Evolutionary conservation across 345 rosid genomes (phyloP), one percentile per base, ranked within the genome.

Genomic region (Schrenkiella parvula): DNA sequence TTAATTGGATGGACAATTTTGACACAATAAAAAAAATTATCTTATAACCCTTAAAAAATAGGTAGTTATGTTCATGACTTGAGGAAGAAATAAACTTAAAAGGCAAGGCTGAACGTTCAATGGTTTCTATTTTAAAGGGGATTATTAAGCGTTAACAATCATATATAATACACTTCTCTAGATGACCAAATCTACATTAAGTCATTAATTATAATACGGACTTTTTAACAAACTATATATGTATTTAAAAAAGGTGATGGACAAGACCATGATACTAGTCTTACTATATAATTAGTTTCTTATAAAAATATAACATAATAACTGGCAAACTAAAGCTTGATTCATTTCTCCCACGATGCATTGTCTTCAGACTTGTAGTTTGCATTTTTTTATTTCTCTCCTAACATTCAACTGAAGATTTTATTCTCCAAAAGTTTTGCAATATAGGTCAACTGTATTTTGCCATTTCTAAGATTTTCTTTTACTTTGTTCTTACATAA

Each of bases 331-430:
- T 34, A 34, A 34, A 57, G 43, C 62, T 56, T 22, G 34, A 19
- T 34, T 54, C 59, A 54, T 29, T 15, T 57, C 43, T 34, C 28
- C 62, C 62, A 57, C 62, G 62, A 34, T 57, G 43, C 62, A 56
- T 56, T 34, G 62, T 56, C 62, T 56, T 39, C 62, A 11, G 26
- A 32, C 15, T 11, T 32, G 26, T 56, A 5, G 28, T 19, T 19
- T 34, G 26, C 11, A 57, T 57, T 32, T 34, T 8, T 34, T 34
- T 34, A 34, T 8, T 56, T 34, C 28, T 18, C 19, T 56, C 62
- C 1, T 54, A 29, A 15, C 14, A 31, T 54, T 29, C 39, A 54
- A 29, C 29, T 29, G 39, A 8, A 29, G 1, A 29, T 6, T 54
- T 29, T 31, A 15, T 31, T 29, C 60, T 15, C 39, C 22, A 55